Conservation (phyloP, 2,329 filamentous ascomycete genomes). For the Penicillium sp. region DNA sequence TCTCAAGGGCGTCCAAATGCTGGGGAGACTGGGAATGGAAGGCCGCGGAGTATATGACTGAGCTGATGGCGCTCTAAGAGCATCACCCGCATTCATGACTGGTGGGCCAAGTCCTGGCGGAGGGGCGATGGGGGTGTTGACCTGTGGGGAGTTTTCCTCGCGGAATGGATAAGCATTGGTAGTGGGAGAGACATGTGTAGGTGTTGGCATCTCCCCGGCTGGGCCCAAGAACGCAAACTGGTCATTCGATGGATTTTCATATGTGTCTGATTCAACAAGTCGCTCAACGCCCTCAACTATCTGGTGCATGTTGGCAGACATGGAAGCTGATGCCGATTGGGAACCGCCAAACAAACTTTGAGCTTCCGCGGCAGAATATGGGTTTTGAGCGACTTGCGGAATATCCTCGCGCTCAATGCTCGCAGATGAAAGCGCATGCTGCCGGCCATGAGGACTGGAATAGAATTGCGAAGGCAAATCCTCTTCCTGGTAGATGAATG, state of each 20-base stretch:
- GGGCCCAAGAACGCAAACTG: conserved; percentile 28
- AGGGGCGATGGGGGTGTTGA: conserved; percentile 33
- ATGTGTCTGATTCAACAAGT: conserved; percentile 42
- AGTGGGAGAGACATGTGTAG: conserved; percentile 23
- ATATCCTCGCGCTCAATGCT: conserved; percentile 45
- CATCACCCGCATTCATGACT: conserved; percentile 18
- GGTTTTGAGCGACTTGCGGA: conserved; percentile 27
- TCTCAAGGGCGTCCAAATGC: conserved; percentile 47
- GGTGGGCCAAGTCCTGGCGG: conserved; percentile 35
- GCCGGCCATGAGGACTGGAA: conserved; percentile 45
- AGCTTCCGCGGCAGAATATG: conserved; percentile 27
- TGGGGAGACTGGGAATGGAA: conserved; percentile 38
- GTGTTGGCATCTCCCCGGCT: conserved; percentile 24
- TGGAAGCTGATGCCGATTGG: conserved; percentile 49
- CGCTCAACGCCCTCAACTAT: conserved; percentile 42
- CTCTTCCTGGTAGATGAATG: conserved; percentile 56
- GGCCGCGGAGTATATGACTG: conserved; percentile 36
- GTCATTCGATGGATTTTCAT: conserved; percentile 34
- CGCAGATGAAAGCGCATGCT: conserved; percentile 40
- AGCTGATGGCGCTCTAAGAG: conserved; percentile 24
- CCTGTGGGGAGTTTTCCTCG: conserved; percentile 24
- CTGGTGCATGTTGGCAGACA: conserved; percentile 43
- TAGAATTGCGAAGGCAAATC: conserved; percentile 52
- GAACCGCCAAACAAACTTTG: conserved; percentile 41
- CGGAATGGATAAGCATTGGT: conserved; percentile 22